These are phyloP conservation scores for Populus hybrid DNA, from an alignment of 441 rosid genomes.

Conservation along the genomic window DNA sequence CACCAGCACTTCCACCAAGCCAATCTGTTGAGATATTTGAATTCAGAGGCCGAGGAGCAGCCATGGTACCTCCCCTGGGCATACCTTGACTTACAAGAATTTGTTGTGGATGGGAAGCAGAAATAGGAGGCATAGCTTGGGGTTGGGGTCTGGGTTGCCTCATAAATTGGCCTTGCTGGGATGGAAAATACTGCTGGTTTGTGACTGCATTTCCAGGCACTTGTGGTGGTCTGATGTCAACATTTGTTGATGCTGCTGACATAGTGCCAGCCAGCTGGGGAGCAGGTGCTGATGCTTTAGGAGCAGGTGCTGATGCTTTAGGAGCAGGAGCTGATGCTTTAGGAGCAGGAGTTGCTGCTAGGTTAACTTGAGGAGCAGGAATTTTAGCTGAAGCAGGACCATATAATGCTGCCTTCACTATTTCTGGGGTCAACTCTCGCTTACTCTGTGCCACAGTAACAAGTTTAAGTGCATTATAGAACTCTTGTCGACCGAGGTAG, in stretches of 20 bases:
- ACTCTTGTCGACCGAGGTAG: conserved; percentile 85
- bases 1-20: conserved; percentile 50
- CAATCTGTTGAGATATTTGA: conserved; percentile 53
- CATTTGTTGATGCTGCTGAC: conserved; percentile 44
- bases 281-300: no score
- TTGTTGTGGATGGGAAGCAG: conserved; percentile 43
- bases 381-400: conserved; percentile 91
- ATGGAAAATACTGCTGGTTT: conserved; percentile 53
- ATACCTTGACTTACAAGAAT: conserved; percentile 43
- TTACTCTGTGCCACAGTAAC: conserved; percentile 96
- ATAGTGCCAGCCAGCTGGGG: conserved; percentile 42
- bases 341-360: conserved; percentile 73
- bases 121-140: conserved; percentile 30
- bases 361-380: conserved; percentile 94
- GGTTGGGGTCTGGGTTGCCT: conserved; percentile 34
- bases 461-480: conserved; percentile 88
- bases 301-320: no score
- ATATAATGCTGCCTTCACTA: conserved; percentile 86
- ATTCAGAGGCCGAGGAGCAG: conserved; percentile 41
- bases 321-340: conserved; percentile 43
- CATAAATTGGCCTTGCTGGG: conserved; percentile 52
- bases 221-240: conserved; percentile 57
- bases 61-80: conserved; percentile 41
- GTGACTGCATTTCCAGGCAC: conserved; percentile 43
- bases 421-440: conserved; percentile 85